phyloP scores from a whole-genome alignment of 1,139 yeast genomes.

The Taphrina deformans region DNA sequence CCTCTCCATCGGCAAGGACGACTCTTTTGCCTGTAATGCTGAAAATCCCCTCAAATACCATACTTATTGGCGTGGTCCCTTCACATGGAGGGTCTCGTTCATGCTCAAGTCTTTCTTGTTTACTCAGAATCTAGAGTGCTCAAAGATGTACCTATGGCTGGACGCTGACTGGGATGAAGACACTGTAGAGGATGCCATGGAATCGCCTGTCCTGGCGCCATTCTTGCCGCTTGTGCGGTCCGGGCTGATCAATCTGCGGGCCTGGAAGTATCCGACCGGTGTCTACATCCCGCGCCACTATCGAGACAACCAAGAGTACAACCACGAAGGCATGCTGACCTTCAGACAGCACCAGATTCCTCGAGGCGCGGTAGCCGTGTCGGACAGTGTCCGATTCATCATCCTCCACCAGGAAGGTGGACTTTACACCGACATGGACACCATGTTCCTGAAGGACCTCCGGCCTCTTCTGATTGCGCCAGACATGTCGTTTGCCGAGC shows the following conservation, averaged over 20 bases:
- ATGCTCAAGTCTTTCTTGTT: slow-evolving; percentile 28
- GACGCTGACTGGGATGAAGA: slow-evolving; percentile 23
- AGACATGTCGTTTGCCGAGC: slow-evolving; percentile 25
- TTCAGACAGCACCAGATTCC: slow-evolving; percentile 25
- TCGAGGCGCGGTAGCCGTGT: slow-evolving; percentile 27
- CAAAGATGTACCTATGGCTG: slow-evolving; percentile 28
- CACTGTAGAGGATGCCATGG: neutral
- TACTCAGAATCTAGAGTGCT: slow-evolving; percentile 29
- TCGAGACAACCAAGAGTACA: slow-evolving; percentile 8
- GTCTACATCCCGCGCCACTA: slow-evolving; percentile 16
- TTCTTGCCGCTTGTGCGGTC: slow-evolving; percentile 14
- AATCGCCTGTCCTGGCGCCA: slow-evolving; percentile 11
- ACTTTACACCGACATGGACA: slow-evolving; percentile 28
- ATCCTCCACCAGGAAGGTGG: slow-evolving; percentile 31
- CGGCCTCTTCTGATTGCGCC: slow-evolving; percentile 24
- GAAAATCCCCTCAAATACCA: slow-evolving; percentile 12
- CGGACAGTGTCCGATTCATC: slow-evolving; percentile 26
- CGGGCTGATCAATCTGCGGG: slow-evolving; percentile 10
- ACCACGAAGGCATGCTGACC: neutral
- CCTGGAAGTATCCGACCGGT: slow-evolving; percentile 18
- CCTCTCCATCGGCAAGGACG: neutral
- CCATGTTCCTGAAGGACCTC: slow-evolving; percentile 28
- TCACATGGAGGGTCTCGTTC: slow-evolving; percentile 25
- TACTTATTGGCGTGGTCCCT: slow-evolving; percentile 32
- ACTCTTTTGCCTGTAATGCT: neutral